A percentile compares a stretch with the other conserved stretches of the same genome.
Evolutionary conservation across 306 rosid species (phyloP).

Genomic region (Vicia sativa): DNA sequence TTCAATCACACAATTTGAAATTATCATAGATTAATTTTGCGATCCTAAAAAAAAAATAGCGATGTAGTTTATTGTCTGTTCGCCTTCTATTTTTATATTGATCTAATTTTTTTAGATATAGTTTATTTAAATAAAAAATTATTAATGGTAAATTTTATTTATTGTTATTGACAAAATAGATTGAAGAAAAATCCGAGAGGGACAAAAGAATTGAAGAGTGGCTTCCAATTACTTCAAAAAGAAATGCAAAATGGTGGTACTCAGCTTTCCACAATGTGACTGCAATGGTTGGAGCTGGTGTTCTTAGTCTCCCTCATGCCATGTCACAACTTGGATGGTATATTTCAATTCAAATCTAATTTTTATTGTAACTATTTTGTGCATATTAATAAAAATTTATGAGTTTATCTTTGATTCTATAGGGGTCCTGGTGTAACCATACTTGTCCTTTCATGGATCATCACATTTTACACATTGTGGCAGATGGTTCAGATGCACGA

Average conservation of each 20-base stretch:
- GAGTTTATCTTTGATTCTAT: not conserved
- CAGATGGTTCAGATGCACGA: slow-evolving; percentile 95
- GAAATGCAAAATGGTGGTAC: slow-evolving; percentile 94
- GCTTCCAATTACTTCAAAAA: slow-evolving; percentile 79
- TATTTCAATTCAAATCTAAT: slow-evolving; percentile 24
- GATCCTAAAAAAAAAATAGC: too few species aligned
- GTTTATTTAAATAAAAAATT: too few species aligned
- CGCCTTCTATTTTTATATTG: too few species aligned
- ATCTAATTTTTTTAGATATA: too few species aligned
- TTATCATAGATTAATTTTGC: too few species aligned
- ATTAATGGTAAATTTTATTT: not conserved
- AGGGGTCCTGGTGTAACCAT: slow-evolving; percentile 81
- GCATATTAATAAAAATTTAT: too few species aligned
- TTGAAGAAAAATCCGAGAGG: slow-evolving; percentile 37
- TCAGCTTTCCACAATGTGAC: slow-evolving; percentile 87
- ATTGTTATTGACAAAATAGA: slow-evolving; percentile 31
- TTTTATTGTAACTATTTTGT: not conserved
- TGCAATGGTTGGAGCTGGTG: slow-evolving; percentile 95
- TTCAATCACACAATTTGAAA: too few species aligned
- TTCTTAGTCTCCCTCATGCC: slow-evolving; percentile 75
- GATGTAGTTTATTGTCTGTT: too few species aligned
- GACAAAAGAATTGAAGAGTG: slow-evolving; percentile 67
- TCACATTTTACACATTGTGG: slow-evolving; percentile 74
- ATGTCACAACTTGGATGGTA: slow-evolving; percentile 81
- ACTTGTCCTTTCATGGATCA: slow-evolving; percentile 67